Evolutionary conservation across 140 eudicot genomes (phyloP), one percentile per base, ranked within the genome.

Genomic region (Oenanthe javanica): DNA sequence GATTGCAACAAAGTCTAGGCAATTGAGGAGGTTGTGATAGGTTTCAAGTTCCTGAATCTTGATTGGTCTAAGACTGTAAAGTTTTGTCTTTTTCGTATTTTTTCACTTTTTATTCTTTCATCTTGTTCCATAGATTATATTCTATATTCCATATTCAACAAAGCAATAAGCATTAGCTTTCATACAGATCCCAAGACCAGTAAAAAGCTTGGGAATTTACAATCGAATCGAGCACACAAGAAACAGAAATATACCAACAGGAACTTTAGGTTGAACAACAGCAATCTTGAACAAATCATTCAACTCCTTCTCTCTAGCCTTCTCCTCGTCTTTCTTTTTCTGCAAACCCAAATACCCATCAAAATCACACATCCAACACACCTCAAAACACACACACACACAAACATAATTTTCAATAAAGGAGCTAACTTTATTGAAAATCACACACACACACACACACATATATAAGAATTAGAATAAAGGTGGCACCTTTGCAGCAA

Each of bases 301-400:
- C 85, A 94, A 81, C 81, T 94, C 98, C 89, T 89, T 90, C 87
- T 92, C 98, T 82, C 93, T 92, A 0, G 97, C 97, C 86, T 87
- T 87, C 90, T 92, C 98, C 83, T 94, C 98, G 0, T 94, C 98
- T 75, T 94, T 94, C 91, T 94, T 94, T 83, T 94, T 94, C 96
- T 94, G 93, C 67, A 38, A 66, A 66, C 25, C 9, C 64, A 55
- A 59, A 71, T 54, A 64, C 14, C 5, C 46, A 79, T 0, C 50
- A 47, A 27, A 19, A 43, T 79, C 67, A 66, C 43, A 5, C 6
- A 43, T 4, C 5, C 49, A 64, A 19, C 54, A 36, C 40, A 36
- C 40, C 2, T 36, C 40, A 36, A 36, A 36, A 67, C 10, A 73
- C 0, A 45, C 25, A 10, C 6, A 42, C 47, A 79, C 46, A 67